Conservation (phyloP, 2,329 filamentous ascomycete species). For the Didymella glomerata region DNA sequence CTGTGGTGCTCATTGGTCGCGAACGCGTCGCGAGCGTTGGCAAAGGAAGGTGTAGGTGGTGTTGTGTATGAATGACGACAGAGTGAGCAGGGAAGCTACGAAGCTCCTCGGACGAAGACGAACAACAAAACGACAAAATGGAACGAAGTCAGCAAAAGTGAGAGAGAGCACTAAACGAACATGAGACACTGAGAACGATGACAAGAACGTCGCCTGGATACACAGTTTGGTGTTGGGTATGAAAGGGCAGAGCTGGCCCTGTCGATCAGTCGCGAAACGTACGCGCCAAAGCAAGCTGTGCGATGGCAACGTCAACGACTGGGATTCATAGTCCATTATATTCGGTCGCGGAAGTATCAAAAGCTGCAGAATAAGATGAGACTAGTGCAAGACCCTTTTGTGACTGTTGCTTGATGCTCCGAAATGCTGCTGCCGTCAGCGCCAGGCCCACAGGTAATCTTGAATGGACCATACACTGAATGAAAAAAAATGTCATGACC, state of each 20-base stretch:
- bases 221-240: not conserved
- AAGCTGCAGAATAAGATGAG: not conserved
- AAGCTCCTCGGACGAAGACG: constrained; percentile 6
- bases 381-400: not conserved
- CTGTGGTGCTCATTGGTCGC: constrained; percentile 16
- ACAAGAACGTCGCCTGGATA: not conserved
- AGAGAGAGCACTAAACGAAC: not conserved
- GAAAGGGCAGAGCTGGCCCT: not conserved
- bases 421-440: constrained; percentile 1
- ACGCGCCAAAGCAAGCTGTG: not conserved
- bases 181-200: not conserved
- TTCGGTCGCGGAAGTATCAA: not conserved
- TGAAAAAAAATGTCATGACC: not conserved
- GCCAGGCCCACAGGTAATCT: not conserved
- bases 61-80: constrained; percentile 16
- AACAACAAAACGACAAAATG: not conserved
- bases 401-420: not conserved
- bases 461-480: not conserved
- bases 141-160: not conserved
- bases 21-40: constrained; percentile 7
- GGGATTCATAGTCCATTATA: not conserved
- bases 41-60: constrained; percentile 5
- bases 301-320: not conserved
- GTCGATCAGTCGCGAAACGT: not conserved
- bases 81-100: constrained; percentile 4